phyloP scores from a whole-genome alignment of 805 yeast species.

The Yarrowia sp. region DNA sequence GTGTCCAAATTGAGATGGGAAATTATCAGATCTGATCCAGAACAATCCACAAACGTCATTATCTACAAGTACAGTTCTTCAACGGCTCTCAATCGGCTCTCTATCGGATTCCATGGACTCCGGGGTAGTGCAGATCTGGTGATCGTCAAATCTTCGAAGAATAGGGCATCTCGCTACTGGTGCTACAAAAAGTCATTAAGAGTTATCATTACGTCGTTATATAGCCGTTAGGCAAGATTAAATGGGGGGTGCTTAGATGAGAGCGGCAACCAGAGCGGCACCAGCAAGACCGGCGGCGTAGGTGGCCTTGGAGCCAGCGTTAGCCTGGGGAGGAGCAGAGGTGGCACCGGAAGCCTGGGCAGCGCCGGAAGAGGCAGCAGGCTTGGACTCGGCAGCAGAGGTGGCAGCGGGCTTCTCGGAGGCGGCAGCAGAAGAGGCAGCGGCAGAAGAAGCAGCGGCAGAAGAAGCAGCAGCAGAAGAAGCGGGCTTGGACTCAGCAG shows the following conservation, averaged over 20 bases:
- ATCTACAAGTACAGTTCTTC: too few species aligned
- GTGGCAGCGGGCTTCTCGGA: neutral
- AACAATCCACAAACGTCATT: too few species aligned
- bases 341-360: conserved; percentile 8
- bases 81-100: too few species aligned
- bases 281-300: conserved; percentile 3
- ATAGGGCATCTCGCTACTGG: too few species aligned
- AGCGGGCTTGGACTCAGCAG: neutral
- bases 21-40: too few species aligned
- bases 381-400: neutral
- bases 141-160: too few species aligned
- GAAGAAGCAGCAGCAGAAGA: neutral
- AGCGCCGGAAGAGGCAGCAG: neutral
- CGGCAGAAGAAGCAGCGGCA: neutral
- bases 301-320: conserved; percentile 8
- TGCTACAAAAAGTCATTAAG: neutral
- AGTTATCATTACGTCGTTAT: conserved; percentile 26
- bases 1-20: too few species aligned
- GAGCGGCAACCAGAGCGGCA: conserved; percentile 19
- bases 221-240: neutral
- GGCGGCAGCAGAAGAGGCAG: neutral
- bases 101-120: too few species aligned
- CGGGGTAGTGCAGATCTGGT: too few species aligned
- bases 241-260: neutral
- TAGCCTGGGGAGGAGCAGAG: conserved; percentile 23